phyloP scores from a whole-genome alignment of 257 asterid genomes.

The Avicennia marina region DNA sequence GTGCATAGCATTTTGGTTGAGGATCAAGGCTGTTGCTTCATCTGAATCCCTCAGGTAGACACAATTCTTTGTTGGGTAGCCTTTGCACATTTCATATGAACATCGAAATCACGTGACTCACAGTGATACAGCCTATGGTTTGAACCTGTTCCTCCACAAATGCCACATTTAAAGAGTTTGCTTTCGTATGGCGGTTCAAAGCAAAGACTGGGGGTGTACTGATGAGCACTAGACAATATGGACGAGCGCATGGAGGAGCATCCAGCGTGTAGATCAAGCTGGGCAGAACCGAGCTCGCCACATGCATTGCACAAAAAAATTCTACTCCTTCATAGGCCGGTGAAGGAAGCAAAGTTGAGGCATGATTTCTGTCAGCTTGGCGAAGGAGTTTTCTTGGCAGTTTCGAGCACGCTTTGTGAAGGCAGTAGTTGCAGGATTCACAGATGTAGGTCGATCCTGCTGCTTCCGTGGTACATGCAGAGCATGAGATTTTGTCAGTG shows the following conservation, averaged over 20 bases:
- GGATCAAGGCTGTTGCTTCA: neutral
- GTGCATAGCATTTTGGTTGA: no score
- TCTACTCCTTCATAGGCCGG: conserved; percentile 13
- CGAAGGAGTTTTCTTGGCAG: conserved; percentile 9
- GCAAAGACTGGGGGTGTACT: conserved; percentile 12
- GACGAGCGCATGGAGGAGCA: conserved; percentile 7
- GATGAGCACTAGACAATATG: conserved; percentile 12
- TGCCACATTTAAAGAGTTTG: conserved; percentile 2
- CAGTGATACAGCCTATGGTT: conserved; percentile 23
- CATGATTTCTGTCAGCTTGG: conserved; percentile 7
- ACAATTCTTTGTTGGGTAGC: conserved; percentile 1
- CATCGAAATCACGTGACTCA: conserved; percentile 16
- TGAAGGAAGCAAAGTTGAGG: conserved; percentile 1
- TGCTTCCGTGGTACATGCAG: conserved; percentile 13
- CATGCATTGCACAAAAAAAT: conserved; percentile 15
- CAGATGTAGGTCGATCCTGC: conserved; percentile 10
- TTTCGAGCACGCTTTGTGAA: conserved; percentile 20
- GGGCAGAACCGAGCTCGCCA: conserved; percentile 6
- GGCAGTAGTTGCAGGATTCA: conserved; percentile 8
- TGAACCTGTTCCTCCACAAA: conserved; percentile 11
- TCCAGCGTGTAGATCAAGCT: conserved; percentile 4
- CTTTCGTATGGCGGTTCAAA: conserved; percentile 15
- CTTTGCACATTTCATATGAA: conserved; percentile 22
- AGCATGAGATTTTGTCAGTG: neutral
- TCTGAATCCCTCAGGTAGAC: neutral